These are phyloP conservation scores for Mimosa pudica DNA, from an alignment of 306 rosid genomes.

Conservation along the genomic window DNA sequence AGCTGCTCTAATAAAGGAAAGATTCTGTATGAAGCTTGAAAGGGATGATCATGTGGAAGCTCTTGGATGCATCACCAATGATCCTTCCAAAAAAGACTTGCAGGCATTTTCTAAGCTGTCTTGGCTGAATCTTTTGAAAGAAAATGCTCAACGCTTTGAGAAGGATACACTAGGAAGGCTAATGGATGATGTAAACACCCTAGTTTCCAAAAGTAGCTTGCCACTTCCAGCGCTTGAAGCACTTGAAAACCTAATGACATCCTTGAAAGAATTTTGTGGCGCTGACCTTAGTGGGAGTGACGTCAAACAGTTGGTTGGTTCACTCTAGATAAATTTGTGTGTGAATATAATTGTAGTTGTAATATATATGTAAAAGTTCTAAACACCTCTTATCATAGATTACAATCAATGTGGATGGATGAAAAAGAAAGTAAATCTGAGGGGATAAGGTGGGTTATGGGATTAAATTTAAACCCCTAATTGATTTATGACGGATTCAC, in stretches of 20 bases:
- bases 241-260: constrained; percentile 51
- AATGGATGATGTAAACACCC: constrained; percentile 47
- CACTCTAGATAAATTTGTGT: constrained; percentile 29
- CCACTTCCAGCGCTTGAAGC: constrained; percentile 40
- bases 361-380: neutral
- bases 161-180: constrained; percentile 52
- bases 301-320: constrained; percentile 33
- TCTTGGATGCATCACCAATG: constrained; percentile 51
- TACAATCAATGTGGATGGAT: no score
- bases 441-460: no score
- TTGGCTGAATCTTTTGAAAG: constrained; percentile 67
- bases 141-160: constrained; percentile 54
- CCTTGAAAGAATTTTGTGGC: constrained; percentile 56
- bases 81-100: constrained; percentile 35
- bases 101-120: constrained; percentile 64
- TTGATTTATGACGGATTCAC: no score
- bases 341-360: constrained; percentile 2
- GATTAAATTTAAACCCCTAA: no score
- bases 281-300: constrained; percentile 25
- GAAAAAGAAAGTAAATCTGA: no score
- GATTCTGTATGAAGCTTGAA: constrained; percentile 64
- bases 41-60: constrained; percentile 58
- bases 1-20: constrained; percentile 60
- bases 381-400: neutral
- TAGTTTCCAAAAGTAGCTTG: constrained; percentile 41